These are phyloP conservation scores for Calocera cornea DNA, from an alignment of 768 basidiomycete species.

Conservation along the genomic window DNA sequence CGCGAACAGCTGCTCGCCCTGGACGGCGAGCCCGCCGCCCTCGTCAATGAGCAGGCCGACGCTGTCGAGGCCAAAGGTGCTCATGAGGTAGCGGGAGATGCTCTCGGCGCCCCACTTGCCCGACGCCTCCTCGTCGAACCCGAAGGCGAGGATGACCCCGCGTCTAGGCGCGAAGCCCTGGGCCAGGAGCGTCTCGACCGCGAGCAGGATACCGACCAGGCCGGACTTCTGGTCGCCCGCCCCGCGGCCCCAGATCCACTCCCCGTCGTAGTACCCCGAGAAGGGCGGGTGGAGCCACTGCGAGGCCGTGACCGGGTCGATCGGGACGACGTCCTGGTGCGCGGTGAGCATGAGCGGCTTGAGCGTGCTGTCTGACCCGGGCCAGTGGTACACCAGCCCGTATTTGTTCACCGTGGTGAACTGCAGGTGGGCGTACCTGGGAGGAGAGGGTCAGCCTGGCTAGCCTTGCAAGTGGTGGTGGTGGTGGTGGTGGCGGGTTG, in stretches of 20 bases:
- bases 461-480: too few species aligned
- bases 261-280: constrained; percentile 18
- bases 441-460: not conserved
- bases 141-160: constrained; percentile 42
- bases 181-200: constrained; percentile 52
- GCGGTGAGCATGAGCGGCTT: constrained; percentile 59
- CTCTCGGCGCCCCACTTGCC: constrained; percentile 27
- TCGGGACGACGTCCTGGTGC: constrained; percentile 65
- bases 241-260: constrained; percentile 23
- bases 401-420: constrained; percentile 65
- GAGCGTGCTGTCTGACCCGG: constrained; percentile 44
- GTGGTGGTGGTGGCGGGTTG: not conserved
- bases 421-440: constrained; percentile 43
- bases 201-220: constrained; percentile 21
- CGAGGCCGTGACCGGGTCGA: constrained; percentile 39
- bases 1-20: not conserved
- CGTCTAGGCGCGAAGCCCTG: constrained; percentile 51
- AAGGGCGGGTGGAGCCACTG: constrained; percentile 34
- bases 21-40: constrained; percentile 40
- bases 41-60: constrained; percentile 79
- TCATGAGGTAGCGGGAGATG: constrained; percentile 34
- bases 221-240: constrained; percentile 22
- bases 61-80: constrained; percentile 53
- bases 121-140: constrained; percentile 61
- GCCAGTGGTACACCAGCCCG: constrained; percentile 61